phyloP scores from a whole-genome alignment of 1,284 basidiomycete genomes.

The Mycena sp. region DNA sequence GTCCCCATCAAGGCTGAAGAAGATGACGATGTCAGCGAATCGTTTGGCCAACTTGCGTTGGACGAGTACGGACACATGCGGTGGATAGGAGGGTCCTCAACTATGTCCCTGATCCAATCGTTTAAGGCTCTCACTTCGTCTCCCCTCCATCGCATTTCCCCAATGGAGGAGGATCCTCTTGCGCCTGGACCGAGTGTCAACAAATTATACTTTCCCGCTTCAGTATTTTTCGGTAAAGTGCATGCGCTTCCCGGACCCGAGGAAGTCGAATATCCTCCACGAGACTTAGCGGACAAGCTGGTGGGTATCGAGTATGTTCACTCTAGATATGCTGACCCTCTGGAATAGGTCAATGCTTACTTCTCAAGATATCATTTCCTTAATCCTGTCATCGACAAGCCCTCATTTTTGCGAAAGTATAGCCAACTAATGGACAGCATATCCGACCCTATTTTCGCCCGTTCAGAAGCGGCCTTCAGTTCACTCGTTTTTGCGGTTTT shows the following conservation, averaged over 20 bases:
- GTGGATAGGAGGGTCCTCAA: conserved; percentile 92
- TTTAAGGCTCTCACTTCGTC: conserved; percentile 81
- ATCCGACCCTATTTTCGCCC: conserved; percentile 59
- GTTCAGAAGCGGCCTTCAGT: conserved; percentile 75
- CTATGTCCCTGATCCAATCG: conserved; percentile 90
- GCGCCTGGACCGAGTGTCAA: conserved; percentile 79
- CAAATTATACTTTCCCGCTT: conserved; percentile 89
- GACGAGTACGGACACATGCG: conserved; percentile 91
- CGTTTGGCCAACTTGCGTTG: conserved; percentile 85
- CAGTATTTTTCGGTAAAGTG: conserved; percentile 88
- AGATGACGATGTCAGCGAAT: conserved; percentile 81
- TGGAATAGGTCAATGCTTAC: conserved; percentile 79
- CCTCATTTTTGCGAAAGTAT: conserved; percentile 79
- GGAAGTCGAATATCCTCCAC: conserved; percentile 87
- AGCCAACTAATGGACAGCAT: conserved; percentile 72
- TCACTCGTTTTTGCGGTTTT: conserved; percentile 85
- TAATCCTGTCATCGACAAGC: conserved; percentile 86
- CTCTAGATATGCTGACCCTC: conserved; percentile 32
- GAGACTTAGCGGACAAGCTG: conserved; percentile 85
- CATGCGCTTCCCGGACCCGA: conserved; percentile 84
- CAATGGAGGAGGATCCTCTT: conserved; percentile 82
- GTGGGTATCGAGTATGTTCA: conserved; percentile 48
- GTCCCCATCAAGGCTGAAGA: conserved; percentile 69
- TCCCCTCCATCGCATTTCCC: conserved; percentile 79
- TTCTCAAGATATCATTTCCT: conserved; percentile 87